phyloP scores from a whole-genome alignment of 306 rosid species.

The Neltuma alba region DNA sequence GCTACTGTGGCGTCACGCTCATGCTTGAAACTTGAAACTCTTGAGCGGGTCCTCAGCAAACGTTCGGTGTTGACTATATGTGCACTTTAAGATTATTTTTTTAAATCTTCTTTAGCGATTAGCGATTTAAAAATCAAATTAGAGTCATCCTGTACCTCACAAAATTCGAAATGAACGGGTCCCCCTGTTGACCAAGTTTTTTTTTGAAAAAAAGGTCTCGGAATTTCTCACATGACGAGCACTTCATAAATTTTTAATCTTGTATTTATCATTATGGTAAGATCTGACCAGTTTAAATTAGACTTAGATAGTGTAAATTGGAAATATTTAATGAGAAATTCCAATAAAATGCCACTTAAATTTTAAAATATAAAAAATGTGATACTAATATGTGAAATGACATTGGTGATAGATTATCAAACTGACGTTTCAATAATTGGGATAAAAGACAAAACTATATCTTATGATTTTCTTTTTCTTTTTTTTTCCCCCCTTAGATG shows the following conservation, averaged over 20 bases:
- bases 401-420: no score
- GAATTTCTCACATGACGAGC: no score
- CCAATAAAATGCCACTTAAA: no score
- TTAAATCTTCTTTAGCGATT: neutral
- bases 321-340: no score
- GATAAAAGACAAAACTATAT: no score
- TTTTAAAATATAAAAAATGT: no score
- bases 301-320: neutral
- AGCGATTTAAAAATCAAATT: neutral
- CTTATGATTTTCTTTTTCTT: no score
- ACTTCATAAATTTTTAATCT: no score
- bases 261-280: neutral
- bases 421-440: no score
- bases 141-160: neutral
- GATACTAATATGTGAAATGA: no score
- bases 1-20: constrained; percentile 25
- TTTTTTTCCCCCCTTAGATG: no score
- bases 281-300: neutral
- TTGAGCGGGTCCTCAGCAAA: constrained; percentile 52
- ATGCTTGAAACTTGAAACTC: constrained; percentile 54
- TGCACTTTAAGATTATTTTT: neutral
- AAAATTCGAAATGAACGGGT: neutral
- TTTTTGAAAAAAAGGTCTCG: no score
- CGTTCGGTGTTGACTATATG: neutral
- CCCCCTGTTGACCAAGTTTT: neutral